Evolutionary conservation across 352 stramenopile species (phyloP), one percentile per base, ranked within the genome.

Genomic region (Globisporangium cylindrosporum): DNA sequence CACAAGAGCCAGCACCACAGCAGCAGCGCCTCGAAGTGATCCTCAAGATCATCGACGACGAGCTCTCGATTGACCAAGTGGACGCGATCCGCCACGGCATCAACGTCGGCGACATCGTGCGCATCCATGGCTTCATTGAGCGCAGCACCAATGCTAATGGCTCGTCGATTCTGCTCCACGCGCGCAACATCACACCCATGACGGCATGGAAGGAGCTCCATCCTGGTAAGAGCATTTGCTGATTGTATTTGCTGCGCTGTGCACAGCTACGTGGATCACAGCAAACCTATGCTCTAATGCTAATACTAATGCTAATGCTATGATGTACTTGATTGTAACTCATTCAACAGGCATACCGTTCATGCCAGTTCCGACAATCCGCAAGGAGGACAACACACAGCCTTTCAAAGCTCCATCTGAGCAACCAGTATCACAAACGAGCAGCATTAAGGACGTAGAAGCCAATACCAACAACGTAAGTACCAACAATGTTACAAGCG

Each of bases 71-170:
- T 14, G 87, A 91, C 20, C 62, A 91, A 5, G 67, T 94, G 12
- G 82, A 92, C 20, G 62, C 64, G n/a, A 84, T 94, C 46, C 80
- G 84, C 58, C 78, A 88, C 55, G 41, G 67, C 66, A 59, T 92
- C 59, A 91, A 85, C 53, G 73, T 92, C 29, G 87, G 87, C 4
- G 87, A 94, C 55, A 69, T 91, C 58, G 80, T 93, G 32, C 80
- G 78, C 15, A 67, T 92, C 20, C 75, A 68, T 10, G 86, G 87
- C 34, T 89, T 89, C 38, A 25, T 91, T 2, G 87, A 94, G 70
- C 69, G 67, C 36, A 70, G 83, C 9, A 29, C 32, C 32, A 12
- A 10, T 12, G 32, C 0, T 51, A 20, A 20, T 15, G 36, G 1
- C 55, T 25, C 6, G 15, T 49, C 22, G 12, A 69, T 90, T 53